These are phyloP conservation scores for Malus sylvestris DNA, from an alignment of 306 rosid genomes.

Conservation along the genomic window DNA sequence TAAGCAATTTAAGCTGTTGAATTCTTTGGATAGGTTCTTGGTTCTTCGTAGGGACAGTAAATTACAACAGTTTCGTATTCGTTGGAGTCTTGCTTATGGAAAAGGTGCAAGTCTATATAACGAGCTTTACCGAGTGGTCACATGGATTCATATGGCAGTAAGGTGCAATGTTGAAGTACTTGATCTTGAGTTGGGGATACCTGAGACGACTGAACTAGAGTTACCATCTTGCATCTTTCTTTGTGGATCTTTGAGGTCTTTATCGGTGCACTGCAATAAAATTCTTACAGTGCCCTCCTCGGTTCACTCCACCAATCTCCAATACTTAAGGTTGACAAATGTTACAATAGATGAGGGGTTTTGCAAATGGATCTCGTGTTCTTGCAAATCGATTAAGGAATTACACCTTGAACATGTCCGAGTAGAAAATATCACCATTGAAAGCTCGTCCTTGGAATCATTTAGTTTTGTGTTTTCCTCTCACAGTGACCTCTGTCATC, in stretches of 20 bases:
- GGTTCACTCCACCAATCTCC: background rate
- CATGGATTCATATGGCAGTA: constrained; percentile 2
- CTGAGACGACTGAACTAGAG: background rate
- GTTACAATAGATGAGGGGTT: background rate
- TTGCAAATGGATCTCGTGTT: background rate
- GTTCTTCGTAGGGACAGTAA: background rate
- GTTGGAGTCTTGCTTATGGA: background rate
- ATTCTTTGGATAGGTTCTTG: background rate
- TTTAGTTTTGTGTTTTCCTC: background rate
- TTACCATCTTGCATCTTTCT: background rate
- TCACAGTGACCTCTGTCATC: background rate
- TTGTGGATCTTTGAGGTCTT: background rate
- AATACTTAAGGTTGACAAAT: background rate
- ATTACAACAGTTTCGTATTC: background rate
- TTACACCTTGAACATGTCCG: background rate
- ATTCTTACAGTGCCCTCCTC: background rate
- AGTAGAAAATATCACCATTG: background rate
- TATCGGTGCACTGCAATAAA: background rate
- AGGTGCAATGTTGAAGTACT: constrained; percentile 5
- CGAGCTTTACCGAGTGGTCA: background rate
- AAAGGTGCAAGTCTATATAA: background rate
- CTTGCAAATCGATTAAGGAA: constrained; percentile 8
- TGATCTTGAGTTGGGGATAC: background rate
- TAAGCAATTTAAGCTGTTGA: background rate
- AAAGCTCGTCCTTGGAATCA: constrained; percentile 2